Base-by-base conservation (phyloP, 1,284 basidiomycete genomes). In the Nidula niveotomentosa region DNA sequence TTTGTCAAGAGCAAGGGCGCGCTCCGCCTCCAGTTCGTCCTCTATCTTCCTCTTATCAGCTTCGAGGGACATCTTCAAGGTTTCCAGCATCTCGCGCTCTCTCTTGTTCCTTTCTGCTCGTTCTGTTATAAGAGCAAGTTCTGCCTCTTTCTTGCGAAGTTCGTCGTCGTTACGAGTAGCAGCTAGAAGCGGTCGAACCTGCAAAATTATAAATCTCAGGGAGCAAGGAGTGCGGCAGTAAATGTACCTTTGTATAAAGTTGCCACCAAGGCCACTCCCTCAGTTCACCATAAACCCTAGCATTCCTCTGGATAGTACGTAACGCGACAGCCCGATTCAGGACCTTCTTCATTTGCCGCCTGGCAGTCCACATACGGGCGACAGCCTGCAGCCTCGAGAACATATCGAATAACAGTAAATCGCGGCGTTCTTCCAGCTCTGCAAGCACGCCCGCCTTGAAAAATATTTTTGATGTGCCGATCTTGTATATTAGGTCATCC, bases 201-300 rank as follows among this genome's bases (percentile, higher is more conserved):
- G 60, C 57, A 48, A 13, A 50, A 54, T 45, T 18, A 39, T 63
- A 18, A 58, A 49, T 30, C 47, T 45, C 23, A 23, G 45, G 3
- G n/a, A 36, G 18, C 30, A 4, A 53, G 41, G 30, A 46, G 53
- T 33, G 12, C 30, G 30, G 10, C 15, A 13, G 15, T 52, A 61
- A 55, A 60, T 62, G 41, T 58, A 86, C 86, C 81, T 95, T 97
- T 13, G 93, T 95, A 70, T 97, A 99, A 13, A 99, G 80, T 61
- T 95, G 92, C 97, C 97, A 99, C 97, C 97, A 99, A 1, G 97
- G 95, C 97, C 96, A 99, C 56, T 96, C 93, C 49, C 88, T 80
- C 10, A 98, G 78, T 54, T 93, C 86, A 23, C 89, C 88, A 66
- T 99, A 99, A 10, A 98, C 83, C 9, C 93, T 79, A 1, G 96